A percentile compares a stretch with the other conserved stretches of the same genome.
These are phyloP conservation scores for Vaccinium vitisidaea DNA, from an alignment of 148 eudicot genomes.

Conservation along the genomic window DNA sequence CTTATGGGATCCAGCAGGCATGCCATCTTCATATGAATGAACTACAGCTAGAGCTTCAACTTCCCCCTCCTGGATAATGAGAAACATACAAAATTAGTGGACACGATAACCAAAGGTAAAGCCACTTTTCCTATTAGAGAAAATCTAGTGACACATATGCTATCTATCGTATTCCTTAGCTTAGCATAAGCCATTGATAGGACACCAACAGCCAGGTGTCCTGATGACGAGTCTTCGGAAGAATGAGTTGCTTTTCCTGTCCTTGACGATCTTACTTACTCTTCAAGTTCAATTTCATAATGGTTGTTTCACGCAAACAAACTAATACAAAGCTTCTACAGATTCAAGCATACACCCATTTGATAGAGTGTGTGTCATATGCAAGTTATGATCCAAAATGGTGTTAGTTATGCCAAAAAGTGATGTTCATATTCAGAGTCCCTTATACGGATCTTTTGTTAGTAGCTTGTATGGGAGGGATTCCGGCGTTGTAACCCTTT, in stretches of 20 bases:
- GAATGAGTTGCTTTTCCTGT: not conserved
- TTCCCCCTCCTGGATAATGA: constrained; percentile 71
- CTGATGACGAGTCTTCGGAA: not conserved
- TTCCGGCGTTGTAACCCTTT: not conserved
- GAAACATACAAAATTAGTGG: not conserved
- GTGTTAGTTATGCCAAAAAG: not conserved
- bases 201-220: not conserved
- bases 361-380: not conserved
- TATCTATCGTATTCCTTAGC: not conserved
- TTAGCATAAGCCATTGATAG: not conserved
- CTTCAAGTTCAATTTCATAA: not conserved
- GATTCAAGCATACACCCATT: not conserved
- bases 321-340: not conserved
- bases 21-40: constrained; percentile 91
- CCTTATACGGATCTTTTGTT: not conserved
- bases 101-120: not conserved
- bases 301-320: not conserved
- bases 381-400: not conserved
- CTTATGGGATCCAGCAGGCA: constrained; percentile 80
- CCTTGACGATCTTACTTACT: not conserved
- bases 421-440: not conserved
- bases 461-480: not conserved
- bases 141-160: not conserved
- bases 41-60: constrained; percentile 72
- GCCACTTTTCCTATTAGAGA: not conserved